phyloP scores from a whole-genome alignment of 2,329 filamentous ascomycete species.

The Scedosporium dehoogii region DNA sequence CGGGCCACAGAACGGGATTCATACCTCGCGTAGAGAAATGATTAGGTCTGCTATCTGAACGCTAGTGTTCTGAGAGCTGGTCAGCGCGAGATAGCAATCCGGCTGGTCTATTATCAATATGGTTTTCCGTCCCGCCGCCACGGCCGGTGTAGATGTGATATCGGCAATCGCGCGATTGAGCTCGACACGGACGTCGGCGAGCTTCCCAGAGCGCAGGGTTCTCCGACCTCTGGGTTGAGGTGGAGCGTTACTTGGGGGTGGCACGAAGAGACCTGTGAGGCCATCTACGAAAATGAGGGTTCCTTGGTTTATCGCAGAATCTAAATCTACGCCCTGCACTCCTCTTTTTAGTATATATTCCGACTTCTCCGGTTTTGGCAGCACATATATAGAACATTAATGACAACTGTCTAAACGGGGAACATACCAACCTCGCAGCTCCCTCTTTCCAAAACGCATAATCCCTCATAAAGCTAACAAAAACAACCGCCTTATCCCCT shows the following conservation, averaged over 20 bases:
- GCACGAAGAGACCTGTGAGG: conserved; percentile 45
- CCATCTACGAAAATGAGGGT: conserved; percentile 70
- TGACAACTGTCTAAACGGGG: background rate
- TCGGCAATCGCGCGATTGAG: conserved; percentile 29
- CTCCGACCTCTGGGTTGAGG: conserved; percentile 10
- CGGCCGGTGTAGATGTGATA: conserved; percentile 10
- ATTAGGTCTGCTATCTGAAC: conserved; percentile 44
- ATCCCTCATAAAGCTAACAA: conserved; percentile 78
- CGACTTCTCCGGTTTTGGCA: background rate
- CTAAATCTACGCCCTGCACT: conserved; percentile 58
- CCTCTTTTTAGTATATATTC: background rate
- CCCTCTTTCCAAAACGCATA: conserved; percentile 69
- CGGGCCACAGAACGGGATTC: conserved; percentile 15
- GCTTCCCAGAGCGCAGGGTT: conserved; percentile 9
- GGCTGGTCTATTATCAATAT: conserved; percentile 58
- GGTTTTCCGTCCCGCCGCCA: conserved; percentile 25
- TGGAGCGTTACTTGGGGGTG: conserved; percentile 3
- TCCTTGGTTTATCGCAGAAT: conserved; percentile 43
- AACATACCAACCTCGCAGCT: conserved; percentile 50
- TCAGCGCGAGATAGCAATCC: conserved; percentile 53
- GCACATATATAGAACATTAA: background rate
- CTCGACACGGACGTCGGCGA: conserved; percentile 26
- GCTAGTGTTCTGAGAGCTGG: conserved; percentile 23
- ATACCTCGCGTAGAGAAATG: conserved; percentile 52
- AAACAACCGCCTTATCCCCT: conserved; percentile 42